A percentile compares a stretch with the other conserved stretches of the same genome.
These are phyloP conservation scores for Aspergillus fijiensis DNA, from an alignment of 2,329 filamentous ascomycete species.

Conservation along the genomic window DNA sequence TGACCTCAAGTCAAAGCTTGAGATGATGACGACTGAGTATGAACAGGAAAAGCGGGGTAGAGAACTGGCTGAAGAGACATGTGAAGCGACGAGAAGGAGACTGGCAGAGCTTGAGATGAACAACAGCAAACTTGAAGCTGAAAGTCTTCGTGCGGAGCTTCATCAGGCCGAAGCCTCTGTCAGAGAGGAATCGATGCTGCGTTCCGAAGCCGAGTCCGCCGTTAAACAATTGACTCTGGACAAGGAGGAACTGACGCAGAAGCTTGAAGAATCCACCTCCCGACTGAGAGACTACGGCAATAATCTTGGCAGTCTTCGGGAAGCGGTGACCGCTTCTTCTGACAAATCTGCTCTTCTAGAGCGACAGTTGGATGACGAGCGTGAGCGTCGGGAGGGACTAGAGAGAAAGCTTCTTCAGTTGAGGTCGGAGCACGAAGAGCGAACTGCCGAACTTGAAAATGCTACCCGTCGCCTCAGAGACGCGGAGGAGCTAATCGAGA, in stretches of 20 bases:
- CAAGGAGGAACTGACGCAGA: slow-evolving; percentile 71
- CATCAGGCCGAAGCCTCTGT: slow-evolving; percentile 75
- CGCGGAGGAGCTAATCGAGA: slow-evolving; percentile 83
- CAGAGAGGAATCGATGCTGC: slow-evolving; percentile 76
- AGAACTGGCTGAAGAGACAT: slow-evolving; percentile 83
- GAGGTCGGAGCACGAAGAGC: slow-evolving; percentile 78
- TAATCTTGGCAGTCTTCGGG: slow-evolving; percentile 72
- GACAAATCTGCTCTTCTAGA: slow-evolving; percentile 76
- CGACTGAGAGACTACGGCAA: slow-evolving; percentile 67
- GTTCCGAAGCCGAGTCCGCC: slow-evolving; percentile 72
- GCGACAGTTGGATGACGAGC: slow-evolving; percentile 75
- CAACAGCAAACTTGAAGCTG: slow-evolving; percentile 78
- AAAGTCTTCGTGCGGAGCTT: slow-evolving; percentile 80
- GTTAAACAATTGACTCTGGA: slow-evolving; percentile 79
- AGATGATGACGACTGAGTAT: slow-evolving; percentile 67
- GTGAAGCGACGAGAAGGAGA: slow-evolving; percentile 76
- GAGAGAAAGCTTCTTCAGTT: slow-evolving; percentile 76
- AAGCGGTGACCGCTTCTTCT: slow-evolving; percentile 74
- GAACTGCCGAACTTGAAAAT: slow-evolving; percentile 72
- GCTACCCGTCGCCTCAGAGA: slow-evolving; percentile 74
- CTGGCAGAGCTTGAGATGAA: slow-evolving; percentile 82
- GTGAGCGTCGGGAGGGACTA: slow-evolving; percentile 68
- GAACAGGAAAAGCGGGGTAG: slow-evolving; percentile 78
- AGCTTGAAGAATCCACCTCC: slow-evolving; percentile 66
- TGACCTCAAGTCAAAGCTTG: slow-evolving; percentile 75